A percentile compares a stretch with the other conserved stretches of the same genome.
Evolutionary conservation across 2,329 filamentous ascomycete species (phyloP).

Genomic region (Pseudogymnoascus sp.): DNA sequence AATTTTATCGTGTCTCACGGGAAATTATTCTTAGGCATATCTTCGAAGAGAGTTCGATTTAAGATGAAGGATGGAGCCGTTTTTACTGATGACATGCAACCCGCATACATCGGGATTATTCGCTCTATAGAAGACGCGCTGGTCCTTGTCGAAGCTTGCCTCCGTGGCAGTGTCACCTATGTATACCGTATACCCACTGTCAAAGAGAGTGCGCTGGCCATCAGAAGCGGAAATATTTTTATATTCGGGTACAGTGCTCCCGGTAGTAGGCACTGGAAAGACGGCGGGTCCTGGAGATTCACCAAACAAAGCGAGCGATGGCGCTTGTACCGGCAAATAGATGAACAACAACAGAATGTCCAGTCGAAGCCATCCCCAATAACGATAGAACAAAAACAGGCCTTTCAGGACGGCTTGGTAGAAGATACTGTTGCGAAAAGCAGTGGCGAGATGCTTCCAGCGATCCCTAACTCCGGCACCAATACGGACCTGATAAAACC

Average conservation of each 20-base stretch:
- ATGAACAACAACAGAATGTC: neutral
- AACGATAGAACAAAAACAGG: neutral
- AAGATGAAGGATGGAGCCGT: neutral
- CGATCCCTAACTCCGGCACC: neutral
- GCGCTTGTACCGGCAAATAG: neutral
- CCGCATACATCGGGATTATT: conserved; percentile 62
- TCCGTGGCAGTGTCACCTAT: conserved; percentile 63
- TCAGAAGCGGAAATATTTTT: conserved; percentile 78
- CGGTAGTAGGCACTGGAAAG: conserved; percentile 90
- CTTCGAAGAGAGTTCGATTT: neutral
- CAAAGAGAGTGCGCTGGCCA: conserved; percentile 67
- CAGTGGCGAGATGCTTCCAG: neutral
- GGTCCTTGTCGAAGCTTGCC: conserved; percentile 70
- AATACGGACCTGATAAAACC: neutral
- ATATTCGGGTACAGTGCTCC: conserved; percentile 89
- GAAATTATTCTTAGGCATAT: neutral
- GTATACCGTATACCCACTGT: conserved; percentile 81
- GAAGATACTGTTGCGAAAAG: neutral
- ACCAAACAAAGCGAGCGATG: conserved; percentile 45
- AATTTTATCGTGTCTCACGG: neutral
- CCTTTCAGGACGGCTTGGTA: neutral
- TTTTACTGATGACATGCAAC: conserved; percentile 35
- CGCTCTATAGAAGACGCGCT: conserved; percentile 67
- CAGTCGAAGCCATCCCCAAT: neutral
- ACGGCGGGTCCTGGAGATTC: conserved; percentile 72